Percentiles rank a stretch among this genome's conserved stretches.
phyloP scores from a whole-genome alignment of 148 eudicot species.

The Vaccinium macrocarpon region DNA sequence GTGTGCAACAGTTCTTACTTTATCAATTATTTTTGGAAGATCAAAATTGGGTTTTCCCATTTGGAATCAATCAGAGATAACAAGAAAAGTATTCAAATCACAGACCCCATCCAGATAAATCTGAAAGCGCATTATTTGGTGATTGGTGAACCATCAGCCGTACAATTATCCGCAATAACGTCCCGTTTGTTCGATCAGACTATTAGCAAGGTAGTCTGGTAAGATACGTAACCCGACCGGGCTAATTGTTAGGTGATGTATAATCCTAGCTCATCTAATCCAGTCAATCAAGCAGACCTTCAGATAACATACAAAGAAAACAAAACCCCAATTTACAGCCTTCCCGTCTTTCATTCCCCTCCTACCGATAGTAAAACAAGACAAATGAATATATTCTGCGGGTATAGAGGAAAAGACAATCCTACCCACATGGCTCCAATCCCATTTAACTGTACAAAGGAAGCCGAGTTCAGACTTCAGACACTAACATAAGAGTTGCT shows the following conservation, averaged over 20 bases:
- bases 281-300: neutral
- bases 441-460: constrained; percentile 4
- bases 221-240: neutral
- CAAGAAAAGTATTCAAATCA: neutral
- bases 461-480: neutral
- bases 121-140: constrained; percentile 2
- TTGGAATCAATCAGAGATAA: neutral
- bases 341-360: neutral
- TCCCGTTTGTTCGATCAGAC: neutral
- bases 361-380: neutral
- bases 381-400: neutral
- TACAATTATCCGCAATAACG: neutral
- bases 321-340: neutral
- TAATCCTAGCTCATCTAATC: neutral
- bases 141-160: neutral
- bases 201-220: neutral
- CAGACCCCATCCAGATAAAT: constrained; percentile 6
- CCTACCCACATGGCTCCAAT: neutral
- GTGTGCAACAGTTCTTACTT: neutral
- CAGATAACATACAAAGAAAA: neutral
- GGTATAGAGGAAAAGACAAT: neutral
- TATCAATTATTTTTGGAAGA: neutral
- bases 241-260: neutral
- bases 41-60: neutral
- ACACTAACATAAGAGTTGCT: neutral